Base-by-base conservation (phyloP, 1,284 basidiomycete species). In the Xanthoconium separans region DNA sequence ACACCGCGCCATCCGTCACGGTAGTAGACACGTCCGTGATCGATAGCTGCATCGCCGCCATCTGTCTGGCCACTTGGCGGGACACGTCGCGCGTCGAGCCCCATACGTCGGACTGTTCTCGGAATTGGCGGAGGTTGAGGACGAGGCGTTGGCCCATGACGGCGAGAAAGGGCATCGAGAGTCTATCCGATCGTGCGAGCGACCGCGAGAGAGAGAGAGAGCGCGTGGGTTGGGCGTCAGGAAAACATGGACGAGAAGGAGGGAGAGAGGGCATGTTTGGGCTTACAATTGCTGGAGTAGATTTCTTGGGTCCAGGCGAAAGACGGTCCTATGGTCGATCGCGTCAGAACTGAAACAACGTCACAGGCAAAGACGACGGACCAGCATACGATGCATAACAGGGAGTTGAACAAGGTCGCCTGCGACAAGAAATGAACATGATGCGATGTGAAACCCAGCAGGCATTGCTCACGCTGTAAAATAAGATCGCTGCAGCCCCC, bases 81-180 rank as follows among this genome's bases (percentile, higher is more conserved):
- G 56, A 58, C 18, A 63, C 0, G 9, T 62, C 45, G 22, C 36
- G 20, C 11, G 50, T 57, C 36, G 58, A 44, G n/a, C 53, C 18
- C 0, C 27, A 22, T 2, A 22, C 27, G 7, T 27, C 27, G 27
- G 13, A 20, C 0, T 1, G 50, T 10, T 15, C 3, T 11, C 41
- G 50, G 5, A 52, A 22, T 16, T n/a, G 9, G 11, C 66, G 56
- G 7, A 65, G 61, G 43, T 65, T 69, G 42, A 67, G 54, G 6
- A 67, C 53, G 44, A 68, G 52, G 7, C 63, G 66, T 18, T 69
- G 64, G 11, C 64, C 64, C 9, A 58, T 18, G 37, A 55, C 18
- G 1, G 53, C 37, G 27, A 67, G 31, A 18, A 66, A 3, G 2
- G 66, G 52, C 7, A 39, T 41, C 16, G 53, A 31, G 12, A 61